Evolutionary conservation across 1,284 basidiomycete species (phyloP).

Genomic region (Mycena citricolor): DNA sequence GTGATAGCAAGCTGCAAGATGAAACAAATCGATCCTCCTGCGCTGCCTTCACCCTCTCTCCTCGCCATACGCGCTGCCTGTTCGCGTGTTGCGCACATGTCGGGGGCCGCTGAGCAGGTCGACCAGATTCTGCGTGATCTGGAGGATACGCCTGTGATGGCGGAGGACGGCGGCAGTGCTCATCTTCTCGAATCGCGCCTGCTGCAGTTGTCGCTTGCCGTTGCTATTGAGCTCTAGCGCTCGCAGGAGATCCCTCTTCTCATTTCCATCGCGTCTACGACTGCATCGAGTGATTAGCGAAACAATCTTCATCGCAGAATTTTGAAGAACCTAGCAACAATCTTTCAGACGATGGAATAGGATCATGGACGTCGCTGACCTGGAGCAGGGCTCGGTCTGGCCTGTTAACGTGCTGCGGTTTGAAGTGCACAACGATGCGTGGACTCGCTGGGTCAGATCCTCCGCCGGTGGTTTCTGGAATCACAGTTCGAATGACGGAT

Average conservation of each 20-base stretch:
- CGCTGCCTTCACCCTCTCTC: slow-evolving; percentile 18
- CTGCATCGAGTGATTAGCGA: too few relatives aligned
- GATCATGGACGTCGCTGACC: too few relatives aligned
- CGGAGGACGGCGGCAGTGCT: slow-evolving; percentile 16
- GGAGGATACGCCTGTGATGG: slow-evolving; percentile 17
- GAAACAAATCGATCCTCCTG: slow-evolving; percentile 9
- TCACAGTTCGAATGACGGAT: slow-evolving; percentile 68
- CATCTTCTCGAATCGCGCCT: slow-evolving; percentile 6
- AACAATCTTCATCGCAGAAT: too few relatives aligned
- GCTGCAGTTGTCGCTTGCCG: slow-evolving; percentile 1
- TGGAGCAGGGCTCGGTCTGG: too few relatives aligned
- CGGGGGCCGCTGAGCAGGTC: slow-evolving; percentile 25
- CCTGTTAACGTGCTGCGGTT: too few relatives aligned
- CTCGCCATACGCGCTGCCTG: slow-evolving; percentile 26
- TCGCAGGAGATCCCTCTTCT: too few relatives aligned
- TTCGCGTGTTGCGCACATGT: slow-evolving; percentile 25
- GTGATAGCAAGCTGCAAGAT: neutral
- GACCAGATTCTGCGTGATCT: slow-evolving; percentile 18
- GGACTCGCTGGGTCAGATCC: slow-evolving; percentile 64
- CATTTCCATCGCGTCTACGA: too few relatives aligned
- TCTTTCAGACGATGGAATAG: too few relatives aligned
- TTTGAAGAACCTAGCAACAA: too few relatives aligned
- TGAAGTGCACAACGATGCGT: too few relatives aligned
- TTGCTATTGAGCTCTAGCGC: too few relatives aligned
- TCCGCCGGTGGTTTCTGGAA: slow-evolving; percentile 84